A percentile compares a stretch with the other conserved stretches of the same genome.
Conservation (phyloP, 106 monocot species). For the Platanthera guangdongensis region DNA sequence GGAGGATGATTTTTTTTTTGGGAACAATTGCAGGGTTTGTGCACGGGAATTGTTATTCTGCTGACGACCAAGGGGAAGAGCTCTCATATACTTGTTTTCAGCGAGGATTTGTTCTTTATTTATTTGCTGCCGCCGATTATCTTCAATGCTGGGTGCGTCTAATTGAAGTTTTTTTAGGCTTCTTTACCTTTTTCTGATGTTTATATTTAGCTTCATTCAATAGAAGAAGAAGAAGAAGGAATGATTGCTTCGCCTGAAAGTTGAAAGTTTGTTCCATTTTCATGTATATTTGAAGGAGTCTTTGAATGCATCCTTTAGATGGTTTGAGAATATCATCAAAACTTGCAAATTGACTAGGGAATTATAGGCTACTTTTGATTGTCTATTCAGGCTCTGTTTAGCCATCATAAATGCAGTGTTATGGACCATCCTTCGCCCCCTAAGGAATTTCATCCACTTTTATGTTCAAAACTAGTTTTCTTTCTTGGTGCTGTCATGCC, state of each 20-base stretch:
- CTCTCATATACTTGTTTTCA: conserved; percentile 85
- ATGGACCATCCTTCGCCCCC: too few relatives aligned
- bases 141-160: conserved; percentile 84
- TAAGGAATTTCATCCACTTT: too few relatives aligned
- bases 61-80: conserved; percentile 73
- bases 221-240: too few relatives aligned
- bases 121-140: conserved; percentile 95
- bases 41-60: conserved; percentile 69
- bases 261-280: background rate
- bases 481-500: too few relatives aligned
- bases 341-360: too few relatives aligned
- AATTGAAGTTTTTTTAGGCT: background rate
- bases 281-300: background rate
- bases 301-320: background rate
- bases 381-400: too few relatives aligned
- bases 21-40: conserved; percentile 47
- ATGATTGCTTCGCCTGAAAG: background rate
- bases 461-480: too few relatives aligned
- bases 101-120: conserved; percentile 94
- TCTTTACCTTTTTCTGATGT: background rate
- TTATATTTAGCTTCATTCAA: background rate
- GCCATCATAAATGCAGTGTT: too few relatives aligned
- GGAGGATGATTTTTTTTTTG: background rate
- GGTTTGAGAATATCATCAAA: background rate
- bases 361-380: too few relatives aligned